phyloP scores from a whole-genome alignment of 2,329 filamentous ascomycete species.

The Verticillium nonalfalfae region DNA sequence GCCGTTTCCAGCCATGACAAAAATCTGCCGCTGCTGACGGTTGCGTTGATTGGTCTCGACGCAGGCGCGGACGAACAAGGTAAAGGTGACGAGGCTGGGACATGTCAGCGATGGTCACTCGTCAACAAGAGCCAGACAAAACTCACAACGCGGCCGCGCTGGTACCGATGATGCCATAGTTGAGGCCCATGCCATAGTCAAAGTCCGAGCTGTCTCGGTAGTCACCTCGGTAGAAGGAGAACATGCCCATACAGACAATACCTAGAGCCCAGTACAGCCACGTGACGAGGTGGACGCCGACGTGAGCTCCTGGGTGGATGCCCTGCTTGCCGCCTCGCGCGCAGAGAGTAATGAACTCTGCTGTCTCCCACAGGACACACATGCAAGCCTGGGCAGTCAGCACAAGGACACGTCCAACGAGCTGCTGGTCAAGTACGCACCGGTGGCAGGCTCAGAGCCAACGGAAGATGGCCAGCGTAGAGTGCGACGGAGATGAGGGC shows the following conservation, averaged over 20 bases:
- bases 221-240: slow-evolving; percentile 5
- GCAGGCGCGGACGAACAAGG: slow-evolving; percentile 32
- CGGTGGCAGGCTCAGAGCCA: neutral
- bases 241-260: slow-evolving; percentile 15
- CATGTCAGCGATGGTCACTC: neutral
- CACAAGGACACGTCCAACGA: slow-evolving; percentile 1
- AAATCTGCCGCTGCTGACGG: slow-evolving; percentile 1
- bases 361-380: slow-evolving; percentile 28
- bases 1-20: slow-evolving; percentile 3
- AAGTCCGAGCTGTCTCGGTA: neutral
- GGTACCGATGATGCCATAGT: neutral
- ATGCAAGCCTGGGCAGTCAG: slow-evolving; percentile 21
- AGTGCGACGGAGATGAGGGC: neutral
- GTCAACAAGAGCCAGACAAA: neutral
- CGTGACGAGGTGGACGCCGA: slow-evolving; percentile 33
- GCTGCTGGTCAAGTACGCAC: slow-evolving; percentile 1
- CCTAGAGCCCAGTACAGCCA: slow-evolving; percentile 26
- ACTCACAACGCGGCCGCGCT: neutral
- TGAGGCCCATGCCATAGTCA: neutral
- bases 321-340: slow-evolving; percentile 23
- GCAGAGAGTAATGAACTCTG: slow-evolving; percentile 30
- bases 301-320: slow-evolving; percentile 36
- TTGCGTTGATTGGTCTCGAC: slow-evolving; percentile 28
- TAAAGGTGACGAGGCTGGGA: slow-evolving; percentile 22
- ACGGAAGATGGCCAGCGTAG: neutral